Percentiles rank a stretch among this genome's conserved stretches.
phyloP scores from a whole-genome alignment of 148 eudicot genomes.

The Rhododendron williamsianum region DNA sequence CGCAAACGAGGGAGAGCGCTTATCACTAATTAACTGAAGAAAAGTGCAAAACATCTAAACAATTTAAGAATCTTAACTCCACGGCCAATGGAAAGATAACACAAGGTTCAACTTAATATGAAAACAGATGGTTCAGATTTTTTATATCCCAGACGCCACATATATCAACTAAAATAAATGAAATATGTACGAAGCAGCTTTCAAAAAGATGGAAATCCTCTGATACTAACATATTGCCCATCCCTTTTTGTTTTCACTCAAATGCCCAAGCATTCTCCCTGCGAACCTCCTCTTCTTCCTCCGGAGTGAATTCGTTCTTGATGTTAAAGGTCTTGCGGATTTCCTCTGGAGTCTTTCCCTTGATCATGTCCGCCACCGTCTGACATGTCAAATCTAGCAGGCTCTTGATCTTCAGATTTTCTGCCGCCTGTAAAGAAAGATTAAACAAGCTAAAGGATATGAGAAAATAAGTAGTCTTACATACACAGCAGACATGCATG shows the following conservation, averaged over 20 bases:
- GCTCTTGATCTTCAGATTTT: slow-evolving; percentile 52
- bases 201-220: not conserved
- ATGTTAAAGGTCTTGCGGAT: slow-evolving; percentile 59
- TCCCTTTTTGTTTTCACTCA: slow-evolving; percentile 21
- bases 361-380: slow-evolving; percentile 69
- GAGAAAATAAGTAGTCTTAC: not conserved
- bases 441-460: not conserved
- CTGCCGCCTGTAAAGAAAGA: slow-evolving; percentile 42
- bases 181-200: not conserved
- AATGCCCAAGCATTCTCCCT: slow-evolving; percentile 72
- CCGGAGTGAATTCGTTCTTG: slow-evolving; percentile 54
- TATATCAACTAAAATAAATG: no score
- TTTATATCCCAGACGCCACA: not conserved
- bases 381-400: slow-evolving; percentile 63
- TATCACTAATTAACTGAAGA: not conserved
- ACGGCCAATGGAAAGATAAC: not conserved
- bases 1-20: not conserved
- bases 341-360: slow-evolving; percentile 69
- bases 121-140: slow-evolving; percentile 1
- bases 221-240: not conserved
- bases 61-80: not conserved
- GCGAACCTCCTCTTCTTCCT: slow-evolving; percentile 61
- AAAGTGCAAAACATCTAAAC: not conserved
- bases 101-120: not conserved
- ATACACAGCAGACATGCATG: not conserved